Evolutionary conservation across 1,284 basidiomycete genomes (phyloP).

Genomic region (Neolentinus lepideus): DNA sequence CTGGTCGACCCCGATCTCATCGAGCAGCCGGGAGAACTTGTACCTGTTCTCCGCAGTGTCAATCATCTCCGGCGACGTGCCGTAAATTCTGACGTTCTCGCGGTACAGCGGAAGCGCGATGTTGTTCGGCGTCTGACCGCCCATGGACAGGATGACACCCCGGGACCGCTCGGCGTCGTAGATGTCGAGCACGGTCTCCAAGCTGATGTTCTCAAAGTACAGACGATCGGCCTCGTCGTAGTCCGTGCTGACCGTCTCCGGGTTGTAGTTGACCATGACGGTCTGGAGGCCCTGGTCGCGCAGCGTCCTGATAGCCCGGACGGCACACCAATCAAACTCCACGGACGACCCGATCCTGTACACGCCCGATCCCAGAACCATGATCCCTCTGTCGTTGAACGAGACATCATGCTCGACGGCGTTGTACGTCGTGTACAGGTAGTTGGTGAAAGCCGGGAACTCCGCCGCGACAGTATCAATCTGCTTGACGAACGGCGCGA

Average conservation of each 20-base stretch:
- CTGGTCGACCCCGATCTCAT: conserved; percentile 97
- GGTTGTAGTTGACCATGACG: conserved; percentile 99
- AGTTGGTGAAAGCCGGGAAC: conserved; percentile 98
- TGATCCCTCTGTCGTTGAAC: conserved; percentile 90
- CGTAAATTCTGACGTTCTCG: conserved; percentile 96
- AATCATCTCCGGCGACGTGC: conserved; percentile 99
- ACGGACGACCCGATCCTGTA: conserved; percentile 99
- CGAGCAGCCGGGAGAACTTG: conserved; percentile 98
- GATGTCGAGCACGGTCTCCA: conserved; percentile 96
- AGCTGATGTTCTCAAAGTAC: conserved; percentile 98
- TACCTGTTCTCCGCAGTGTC: conserved; percentile 98
- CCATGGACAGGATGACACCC: conserved; percentile 96
- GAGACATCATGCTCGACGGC: conserved; percentile 87
- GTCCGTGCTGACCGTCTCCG: conserved; percentile 98
- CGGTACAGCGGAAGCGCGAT: conserved; percentile 92
- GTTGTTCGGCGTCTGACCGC: conserved; percentile 98
- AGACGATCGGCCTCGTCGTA: conserved; percentile 98
- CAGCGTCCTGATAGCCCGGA: conserved; percentile 92
- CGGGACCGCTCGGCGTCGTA: conserved; percentile 88
- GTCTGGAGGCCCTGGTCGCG: conserved; percentile 94
- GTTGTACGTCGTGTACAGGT: conserved; percentile 98
- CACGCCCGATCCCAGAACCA: conserved; percentile 97
- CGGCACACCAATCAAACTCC: conserved; percentile 99
- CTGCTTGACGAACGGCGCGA: conserved; percentile 94
- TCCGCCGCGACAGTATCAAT: conserved; percentile 99